phyloP scores from a whole-genome alignment of 257 asterid genomes.

The Fraxinus quadrangulata region DNA sequence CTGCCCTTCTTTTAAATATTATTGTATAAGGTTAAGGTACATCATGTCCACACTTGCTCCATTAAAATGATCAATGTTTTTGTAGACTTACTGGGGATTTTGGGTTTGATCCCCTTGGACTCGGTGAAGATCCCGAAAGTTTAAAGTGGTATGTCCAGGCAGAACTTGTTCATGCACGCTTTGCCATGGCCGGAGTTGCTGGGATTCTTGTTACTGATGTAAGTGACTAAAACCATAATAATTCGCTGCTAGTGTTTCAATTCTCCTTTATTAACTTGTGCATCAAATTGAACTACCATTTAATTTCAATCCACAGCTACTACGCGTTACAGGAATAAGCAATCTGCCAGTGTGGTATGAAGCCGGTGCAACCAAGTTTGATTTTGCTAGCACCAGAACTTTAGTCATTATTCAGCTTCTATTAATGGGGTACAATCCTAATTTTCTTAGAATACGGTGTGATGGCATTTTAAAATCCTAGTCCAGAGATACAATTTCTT shows the following conservation, averaged over 20 bases:
- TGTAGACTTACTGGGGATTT: slow-evolving; percentile 84
- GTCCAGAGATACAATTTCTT: not conserved
- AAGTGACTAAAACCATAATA: slow-evolving; percentile 25
- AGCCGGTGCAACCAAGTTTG: slow-evolving; percentile 84
- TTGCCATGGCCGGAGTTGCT: slow-evolving; percentile 97
- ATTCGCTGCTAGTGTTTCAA: not conserved
- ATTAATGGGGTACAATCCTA: slow-evolving; percentile 74
- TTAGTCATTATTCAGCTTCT: slow-evolving; percentile 68
- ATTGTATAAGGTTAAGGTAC: slow-evolving; percentile 8
- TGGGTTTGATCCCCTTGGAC: slow-evolving; percentile 91
- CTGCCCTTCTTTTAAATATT: not conserved
- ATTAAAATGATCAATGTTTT: not conserved
- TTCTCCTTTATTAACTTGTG: not conserved
- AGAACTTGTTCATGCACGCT: slow-evolving; percentile 85
- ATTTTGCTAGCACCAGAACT: slow-evolving; percentile 72
- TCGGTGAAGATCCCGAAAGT: slow-evolving; percentile 88
- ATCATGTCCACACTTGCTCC: not conserved
- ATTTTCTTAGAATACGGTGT: not conserved
- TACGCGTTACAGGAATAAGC: slow-evolving; percentile 68
- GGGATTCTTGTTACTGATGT: slow-evolving; percentile 85
- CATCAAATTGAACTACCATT: slow-evolving; percentile 4
- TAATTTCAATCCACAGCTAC: slow-evolving; percentile 46
- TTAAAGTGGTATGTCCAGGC: slow-evolving; percentile 92
- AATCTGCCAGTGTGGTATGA: slow-evolving; percentile 88
- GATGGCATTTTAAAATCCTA: slow-evolving; percentile 2